Evolutionary conservation across 2,329 filamentous ascomycete genomes (phyloP).

Genomic region (Paecilomyces sp.): DNA sequence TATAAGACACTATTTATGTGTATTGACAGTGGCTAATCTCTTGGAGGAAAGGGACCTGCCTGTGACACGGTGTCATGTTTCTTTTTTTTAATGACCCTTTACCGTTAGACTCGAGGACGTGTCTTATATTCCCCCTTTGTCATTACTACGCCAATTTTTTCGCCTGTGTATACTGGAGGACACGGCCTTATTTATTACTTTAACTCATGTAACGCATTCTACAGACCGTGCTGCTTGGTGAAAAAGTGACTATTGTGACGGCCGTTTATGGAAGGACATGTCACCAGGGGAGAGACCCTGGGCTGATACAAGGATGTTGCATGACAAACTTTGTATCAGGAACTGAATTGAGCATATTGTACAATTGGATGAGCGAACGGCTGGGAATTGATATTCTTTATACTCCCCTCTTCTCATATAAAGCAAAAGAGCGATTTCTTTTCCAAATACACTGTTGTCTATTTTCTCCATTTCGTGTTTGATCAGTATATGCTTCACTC

Average conservation of each 20-base stretch:
- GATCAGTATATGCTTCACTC: constrained; percentile 10
- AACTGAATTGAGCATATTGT: constrained; percentile 13
- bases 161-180: neutral
- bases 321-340: neutral
- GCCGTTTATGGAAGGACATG: neutral
- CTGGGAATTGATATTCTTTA: constrained; percentile 5
- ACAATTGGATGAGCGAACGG: constrained; percentile 12
- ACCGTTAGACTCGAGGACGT: neutral
- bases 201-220: neutral
- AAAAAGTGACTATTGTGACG: neutral
- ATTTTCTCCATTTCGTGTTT: neutral
- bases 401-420: constrained; percentile 9
- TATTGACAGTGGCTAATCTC: neutral
- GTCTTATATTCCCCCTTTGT: neutral
- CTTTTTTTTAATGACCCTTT: neutral
- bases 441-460: neutral
- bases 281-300: neutral
- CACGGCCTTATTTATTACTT: neutral
- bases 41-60: neutral
- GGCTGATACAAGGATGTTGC: neutral
- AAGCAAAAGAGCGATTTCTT: neutral
- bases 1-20: neutral
- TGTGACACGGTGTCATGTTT: neutral
- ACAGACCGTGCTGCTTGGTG: neutral
- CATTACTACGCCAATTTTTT: neutral